Evolutionary conservation across 2,329 filamentous ascomycete genomes (phyloP).

Genomic region (Aspergillus costaricaensis): DNA sequence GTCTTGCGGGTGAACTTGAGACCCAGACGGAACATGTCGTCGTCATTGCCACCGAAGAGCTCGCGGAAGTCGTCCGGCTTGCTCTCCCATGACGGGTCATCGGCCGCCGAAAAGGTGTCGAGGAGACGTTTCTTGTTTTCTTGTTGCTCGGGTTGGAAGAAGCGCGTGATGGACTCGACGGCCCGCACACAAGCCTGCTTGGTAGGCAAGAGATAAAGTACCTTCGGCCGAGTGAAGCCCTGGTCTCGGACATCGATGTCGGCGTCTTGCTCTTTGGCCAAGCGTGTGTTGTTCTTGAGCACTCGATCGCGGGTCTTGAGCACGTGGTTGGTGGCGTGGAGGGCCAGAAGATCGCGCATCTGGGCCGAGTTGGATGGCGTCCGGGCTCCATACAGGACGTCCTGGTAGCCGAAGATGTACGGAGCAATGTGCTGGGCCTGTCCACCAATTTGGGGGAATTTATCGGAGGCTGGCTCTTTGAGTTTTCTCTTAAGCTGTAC

Average conservation of each 20-base stretch:
- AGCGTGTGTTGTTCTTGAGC: conserved; percentile 84
- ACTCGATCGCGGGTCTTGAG: conserved; percentile 91
- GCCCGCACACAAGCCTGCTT: conserved; percentile 80
- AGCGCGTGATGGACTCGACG: conserved; percentile 71
- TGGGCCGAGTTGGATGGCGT: conserved; percentile 67
- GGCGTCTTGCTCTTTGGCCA: conserved; percentile 66
- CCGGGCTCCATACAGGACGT: conserved; percentile 74
- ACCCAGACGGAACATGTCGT: conserved; percentile 96
- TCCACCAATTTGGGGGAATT: conserved; percentile 60
- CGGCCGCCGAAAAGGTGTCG: conserved; percentile 73
- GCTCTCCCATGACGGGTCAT: conserved; percentile 68
- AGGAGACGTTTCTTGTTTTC: conserved; percentile 93
- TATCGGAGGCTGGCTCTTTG: conserved; percentile 54
- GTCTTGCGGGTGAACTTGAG: conserved; percentile 96
- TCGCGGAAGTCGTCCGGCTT: conserved; percentile 86
- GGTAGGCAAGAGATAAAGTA: conserved; percentile 86
- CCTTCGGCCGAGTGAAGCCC: conserved; percentile 91
- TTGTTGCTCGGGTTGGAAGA: conserved; percentile 84
- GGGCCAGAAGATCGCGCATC: conserved; percentile 70
- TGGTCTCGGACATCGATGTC: conserved; percentile 83
- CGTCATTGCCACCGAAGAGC: conserved; percentile 90
- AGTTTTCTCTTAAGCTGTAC: conserved; percentile 73
- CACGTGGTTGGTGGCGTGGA: conserved; percentile 89
- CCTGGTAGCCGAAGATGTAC: conserved; percentile 77
- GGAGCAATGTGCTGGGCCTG: conserved; percentile 68